A percentile compares a stretch with the other conserved stretches of the same genome.
These are phyloP conservation scores for Pueraria montana DNA, from an alignment of 306 rosid genomes.

Conservation along the genomic window DNA sequence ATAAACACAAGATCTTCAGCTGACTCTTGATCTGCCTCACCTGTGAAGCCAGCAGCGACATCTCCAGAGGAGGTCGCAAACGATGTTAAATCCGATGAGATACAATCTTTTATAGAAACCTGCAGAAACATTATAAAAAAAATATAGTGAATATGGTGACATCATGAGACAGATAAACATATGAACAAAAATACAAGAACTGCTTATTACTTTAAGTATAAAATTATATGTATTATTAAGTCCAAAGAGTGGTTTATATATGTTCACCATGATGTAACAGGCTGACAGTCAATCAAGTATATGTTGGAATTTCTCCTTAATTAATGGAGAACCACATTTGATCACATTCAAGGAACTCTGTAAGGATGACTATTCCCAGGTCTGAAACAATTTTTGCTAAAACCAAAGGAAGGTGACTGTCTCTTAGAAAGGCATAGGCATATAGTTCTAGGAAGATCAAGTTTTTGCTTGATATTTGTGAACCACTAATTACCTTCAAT, in stretches of 20 bases:
- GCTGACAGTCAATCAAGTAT: background rate
- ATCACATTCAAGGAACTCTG: background rate
- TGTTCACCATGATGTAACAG: conserved; percentile 23
- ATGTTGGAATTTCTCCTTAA: background rate
- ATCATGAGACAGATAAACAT: background rate
- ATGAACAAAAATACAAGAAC: conserved; percentile 26
- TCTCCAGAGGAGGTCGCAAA: conserved; percentile 46
- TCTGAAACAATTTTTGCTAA: background rate
- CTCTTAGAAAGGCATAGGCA: background rate
- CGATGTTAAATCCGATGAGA: conserved; percentile 49
- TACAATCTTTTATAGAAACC: conserved; percentile 63
- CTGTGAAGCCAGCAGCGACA: conserved; percentile 52
- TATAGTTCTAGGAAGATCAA: background rate
- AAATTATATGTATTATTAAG: conserved; percentile 15
- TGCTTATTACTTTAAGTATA: background rate
- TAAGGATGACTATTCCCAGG: background rate
- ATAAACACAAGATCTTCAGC: conserved; percentile 58
- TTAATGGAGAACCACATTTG: background rate
- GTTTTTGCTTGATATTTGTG: background rate
- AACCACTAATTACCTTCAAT: background rate
- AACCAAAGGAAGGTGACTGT: background rate
- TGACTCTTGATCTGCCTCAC: conserved; percentile 65
- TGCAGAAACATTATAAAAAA: conserved; percentile 43
- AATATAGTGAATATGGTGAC: conserved; percentile 14
- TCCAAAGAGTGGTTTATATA: conserved; percentile 9